phyloP scores from a whole-genome alignment of 2,329 filamentous ascomycete species.

The Monosporascus ibericus region DNA sequence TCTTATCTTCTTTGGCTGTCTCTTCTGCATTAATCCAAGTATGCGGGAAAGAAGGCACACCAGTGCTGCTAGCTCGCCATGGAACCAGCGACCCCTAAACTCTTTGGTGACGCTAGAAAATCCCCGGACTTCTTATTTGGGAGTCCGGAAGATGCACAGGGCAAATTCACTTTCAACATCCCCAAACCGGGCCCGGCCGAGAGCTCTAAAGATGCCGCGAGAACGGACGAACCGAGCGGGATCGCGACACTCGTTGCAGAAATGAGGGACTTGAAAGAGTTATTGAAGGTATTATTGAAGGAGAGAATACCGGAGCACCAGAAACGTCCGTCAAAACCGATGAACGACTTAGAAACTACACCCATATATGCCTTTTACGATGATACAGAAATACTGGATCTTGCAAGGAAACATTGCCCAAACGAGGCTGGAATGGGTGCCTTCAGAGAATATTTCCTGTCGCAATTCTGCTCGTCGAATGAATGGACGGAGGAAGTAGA shows the following conservation, averaged over 20 bases:
- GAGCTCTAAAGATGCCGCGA: neutral
- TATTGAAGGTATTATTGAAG: neutral
- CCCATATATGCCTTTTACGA: neutral
- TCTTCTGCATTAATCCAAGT: too few relatives aligned
- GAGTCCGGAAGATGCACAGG: neutral
- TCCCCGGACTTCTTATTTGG: neutral
- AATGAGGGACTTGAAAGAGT: neutral
- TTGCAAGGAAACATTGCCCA: neutral
- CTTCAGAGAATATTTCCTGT: neutral
- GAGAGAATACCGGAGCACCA: neutral
- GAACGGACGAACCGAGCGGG: neutral
- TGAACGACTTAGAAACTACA: neutral
- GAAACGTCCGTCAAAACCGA: neutral
- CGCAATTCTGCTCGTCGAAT: neutral
- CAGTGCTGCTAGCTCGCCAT: neutral
- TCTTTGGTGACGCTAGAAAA: neutral
- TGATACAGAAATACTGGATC: neutral
- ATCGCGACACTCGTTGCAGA: neutral
- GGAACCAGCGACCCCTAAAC: neutral
- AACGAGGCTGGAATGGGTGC: neutral
- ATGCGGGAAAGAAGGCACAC: too few relatives aligned
- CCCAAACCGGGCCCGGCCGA: neutral
- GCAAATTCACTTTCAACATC: neutral
- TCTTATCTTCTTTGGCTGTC: too few relatives aligned
- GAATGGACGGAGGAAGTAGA: neutral